Evolutionary conservation across 164 flowering plant species (phyloP).

Genomic region (Houttuynia cordata): DNA sequence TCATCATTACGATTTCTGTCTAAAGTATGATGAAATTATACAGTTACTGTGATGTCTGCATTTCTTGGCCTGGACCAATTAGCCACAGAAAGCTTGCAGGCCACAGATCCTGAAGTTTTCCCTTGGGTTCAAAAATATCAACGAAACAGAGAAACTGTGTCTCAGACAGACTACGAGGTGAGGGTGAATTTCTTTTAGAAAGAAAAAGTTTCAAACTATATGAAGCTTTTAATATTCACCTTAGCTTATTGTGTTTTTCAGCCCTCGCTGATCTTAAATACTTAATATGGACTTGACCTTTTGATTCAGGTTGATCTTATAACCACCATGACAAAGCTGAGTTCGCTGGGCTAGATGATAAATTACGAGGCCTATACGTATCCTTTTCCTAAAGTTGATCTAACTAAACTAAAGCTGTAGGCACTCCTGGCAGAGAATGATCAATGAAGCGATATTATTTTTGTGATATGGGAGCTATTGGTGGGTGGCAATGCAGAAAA

Average conservation of each 20-base stretch:
- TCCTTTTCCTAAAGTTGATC: slow-evolving; percentile 50
- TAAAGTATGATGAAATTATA: too few relatives aligned
- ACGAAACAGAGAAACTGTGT: too few relatives aligned
- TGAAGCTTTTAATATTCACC: too few relatives aligned
- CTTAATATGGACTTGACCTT: background rate
- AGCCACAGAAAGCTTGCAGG: slow-evolving; percentile 57
- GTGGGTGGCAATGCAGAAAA: too few relatives aligned
- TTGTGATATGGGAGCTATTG: too few relatives aligned
- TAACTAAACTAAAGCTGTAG: slow-evolving; percentile 64
- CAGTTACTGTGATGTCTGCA: slow-evolving; percentile 94
- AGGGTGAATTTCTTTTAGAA: too few relatives aligned
- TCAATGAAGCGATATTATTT: background rate
- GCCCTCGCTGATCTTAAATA: too few relatives aligned
- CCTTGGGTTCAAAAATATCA: slow-evolving; percentile 92
- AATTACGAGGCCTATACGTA: slow-evolving; percentile 86
- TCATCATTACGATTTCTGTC: too few relatives aligned
- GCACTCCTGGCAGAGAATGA: too few relatives aligned
- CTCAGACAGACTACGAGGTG: too few relatives aligned
- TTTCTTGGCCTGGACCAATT: slow-evolving; percentile 89
- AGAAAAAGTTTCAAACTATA: too few relatives aligned
- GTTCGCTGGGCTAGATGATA: slow-evolving; percentile 69
- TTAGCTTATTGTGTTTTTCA: too few relatives aligned
- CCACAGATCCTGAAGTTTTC: slow-evolving; percentile 62
- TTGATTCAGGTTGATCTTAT: slow-evolving; percentile 75
- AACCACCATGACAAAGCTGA: slow-evolving; percentile 72